Base-by-base conservation (phyloP, 2,329 filamentous ascomycete species). In the Trichoderma sp. region DNA sequence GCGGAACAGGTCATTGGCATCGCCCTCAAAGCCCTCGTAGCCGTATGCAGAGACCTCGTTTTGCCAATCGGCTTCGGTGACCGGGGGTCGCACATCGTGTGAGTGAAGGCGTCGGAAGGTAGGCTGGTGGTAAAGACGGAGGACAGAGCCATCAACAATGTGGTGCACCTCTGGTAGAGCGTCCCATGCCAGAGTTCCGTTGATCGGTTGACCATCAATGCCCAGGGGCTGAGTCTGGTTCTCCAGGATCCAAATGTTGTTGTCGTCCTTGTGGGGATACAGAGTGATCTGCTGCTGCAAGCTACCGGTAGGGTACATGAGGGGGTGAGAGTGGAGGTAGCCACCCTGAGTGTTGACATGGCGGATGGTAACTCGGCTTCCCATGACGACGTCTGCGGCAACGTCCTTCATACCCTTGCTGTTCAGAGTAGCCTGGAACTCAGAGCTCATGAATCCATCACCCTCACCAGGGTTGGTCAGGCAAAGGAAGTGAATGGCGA, bases 371-470 rank as follows among this genome's bases (percentile, higher is more conserved):
- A 99, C 90, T 78, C 94, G 91, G 83, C 95, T 97, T 76, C 97
- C 97, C 81, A 97, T 93, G 33, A 93, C 92, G 75, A 99, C 93
- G 85, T 99, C 95, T 35, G 94, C 97, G 2, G 97, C 93, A 6
- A 97, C 95, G 84, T 97, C 95, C 83, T 95, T 93, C 97, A 99
- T 99, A 71, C 91, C 92, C 88, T 98, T 99, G 81, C 92, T 95
- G 87, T 98, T 99, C 79, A 99, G 88, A 2, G 97, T 98, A 38
- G 97, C 94, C 86, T 99, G 97, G 88, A 99, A 99, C 83, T 99
- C 97, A 74, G 96, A 98, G 82, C 95, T 98, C 97, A 99, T 99
- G 88, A 99, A 99, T 74, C 97, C 97, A 84, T 99, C 97, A 73
- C 97, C 97, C 71, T 99, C 97, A 76, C 97, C 97, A 33, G 97